A percentile compares a stretch with the other conserved stretches of the same genome.
These are phyloP conservation scores for Talaromyces stipitatus DNA, from an alignment of 495 filamentous ascomycete genomes.

Conservation along the genomic window DNA sequence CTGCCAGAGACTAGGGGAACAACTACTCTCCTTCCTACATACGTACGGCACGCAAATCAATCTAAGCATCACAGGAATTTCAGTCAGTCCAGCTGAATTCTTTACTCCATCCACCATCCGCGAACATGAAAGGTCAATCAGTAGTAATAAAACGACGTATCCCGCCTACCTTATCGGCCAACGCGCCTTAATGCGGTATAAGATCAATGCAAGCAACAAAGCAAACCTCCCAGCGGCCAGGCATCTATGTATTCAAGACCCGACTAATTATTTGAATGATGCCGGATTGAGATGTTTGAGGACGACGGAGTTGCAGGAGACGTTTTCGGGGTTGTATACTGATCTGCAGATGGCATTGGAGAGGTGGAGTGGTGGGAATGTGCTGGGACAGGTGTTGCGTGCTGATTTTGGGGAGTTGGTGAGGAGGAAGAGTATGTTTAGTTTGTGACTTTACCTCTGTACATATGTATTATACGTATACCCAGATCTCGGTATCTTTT, in stretches of 20 bases:
- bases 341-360: slow-evolving; percentile 14
- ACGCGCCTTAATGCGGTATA: slow-evolving; percentile 26
- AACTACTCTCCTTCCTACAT: slow-evolving; percentile 43
- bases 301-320: slow-evolving; percentile 21
- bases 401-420: slow-evolving; percentile 31
- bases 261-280: slow-evolving; percentile 49
- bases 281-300: slow-evolving; percentile 37
- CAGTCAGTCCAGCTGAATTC: slow-evolving; percentile 40
- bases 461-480: slow-evolving; percentile 1
- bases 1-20: slow-evolving; percentile 22
- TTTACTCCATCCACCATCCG: slow-evolving; percentile 24
- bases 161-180: slow-evolving; percentile 29
- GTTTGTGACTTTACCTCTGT: background rate
- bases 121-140: background rate
- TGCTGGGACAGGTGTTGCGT: slow-evolving; percentile 20
- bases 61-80: slow-evolving; percentile 36
- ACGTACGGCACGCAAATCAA: slow-evolving; percentile 40
- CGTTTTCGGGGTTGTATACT: slow-evolving; percentile 17
- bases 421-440: background rate
- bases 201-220: slow-evolving; percentile 20
- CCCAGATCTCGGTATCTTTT: background rate
- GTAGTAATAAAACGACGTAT: background rate
- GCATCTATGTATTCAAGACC: slow-evolving; percentile 52
- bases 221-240: slow-evolving; percentile 19
- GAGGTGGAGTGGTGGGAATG: slow-evolving; percentile 17